Evolutionary conservation across 2,329 filamentous ascomycete genomes (phyloP), one percentile per base, ranked within the genome.

Genomic region (Alternaria solani): DNA sequence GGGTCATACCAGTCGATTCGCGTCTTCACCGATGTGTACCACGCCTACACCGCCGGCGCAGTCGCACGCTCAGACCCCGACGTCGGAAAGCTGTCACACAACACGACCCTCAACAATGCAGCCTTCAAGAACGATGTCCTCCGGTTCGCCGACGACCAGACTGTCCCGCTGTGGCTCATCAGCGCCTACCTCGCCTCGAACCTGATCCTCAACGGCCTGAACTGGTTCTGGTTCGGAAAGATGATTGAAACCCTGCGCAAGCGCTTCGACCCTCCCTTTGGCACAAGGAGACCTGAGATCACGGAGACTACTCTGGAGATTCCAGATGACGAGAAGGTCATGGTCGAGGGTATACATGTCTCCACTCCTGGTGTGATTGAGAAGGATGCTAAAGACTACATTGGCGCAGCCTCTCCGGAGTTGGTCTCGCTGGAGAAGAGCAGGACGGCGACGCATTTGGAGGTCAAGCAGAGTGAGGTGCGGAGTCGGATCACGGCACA

Each of bases 181-280:
- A 80, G 78, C 14, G 81, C 87, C 28, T 95, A 95, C 73, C 78
- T 93, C 7, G 83, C 83, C 9, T 88, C 87, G 72, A 95, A 95
- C 76, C 55, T 92, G 20, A 86, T 86, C 0, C 84, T 96, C 26
- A 94, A 93, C 73, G 83, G 85, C 12, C 81, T 96, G 53, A 96
- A 96, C 79, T 88, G 91, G 72, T 91, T 89, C 79, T 96, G 92
- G 92, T 95, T 94, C 75, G 84, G 88, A 72, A 93, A 92, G 85
- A 96, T 96, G 92, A 88, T 96, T 63, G 84, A 87, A 61, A 91
- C 92, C 8, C 87, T 95, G 12, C 84, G 88, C 61, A 93, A 91
- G 81, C 85, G 92, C 26, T 95, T 95, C 73, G 85, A 87, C 61
- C 82, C 83, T 78, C 89, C 82, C 6, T 74, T 80, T 16, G 82